phyloP scores from a whole-genome alignment of 2,329 filamentous ascomycete genomes.

The Trichoderma sp. region DNA sequence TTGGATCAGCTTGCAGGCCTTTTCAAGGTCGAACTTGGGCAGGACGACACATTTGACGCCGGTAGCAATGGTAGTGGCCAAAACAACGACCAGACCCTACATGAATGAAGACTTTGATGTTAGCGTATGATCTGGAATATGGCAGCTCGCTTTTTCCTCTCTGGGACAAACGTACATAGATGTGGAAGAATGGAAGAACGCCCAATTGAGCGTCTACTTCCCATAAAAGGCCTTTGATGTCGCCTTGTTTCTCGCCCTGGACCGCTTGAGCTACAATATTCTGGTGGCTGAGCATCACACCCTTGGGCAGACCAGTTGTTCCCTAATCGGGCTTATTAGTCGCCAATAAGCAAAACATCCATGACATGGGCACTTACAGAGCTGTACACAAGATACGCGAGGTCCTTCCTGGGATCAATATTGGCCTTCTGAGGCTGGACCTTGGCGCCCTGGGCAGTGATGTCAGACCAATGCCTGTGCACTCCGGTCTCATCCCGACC shows the following conservation, averaged over 20 bases:
- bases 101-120: background rate
- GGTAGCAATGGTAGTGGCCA: conserved; percentile 42
- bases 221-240: conserved; percentile 50
- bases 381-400: conserved; percentile 83
- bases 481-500: conserved; percentile 54
- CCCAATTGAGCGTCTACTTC: conserved; percentile 71
- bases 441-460: conserved; percentile 57
- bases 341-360: background rate
- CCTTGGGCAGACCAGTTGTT: conserved; percentile 88
- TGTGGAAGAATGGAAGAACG: conserved; percentile 86
- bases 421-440: conserved; percentile 54
- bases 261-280: conserved; percentile 77
- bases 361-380: conserved; percentile 41
- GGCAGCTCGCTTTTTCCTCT: background rate
- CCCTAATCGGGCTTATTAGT: conserved; percentile 42
- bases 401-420: conserved; percentile 65
- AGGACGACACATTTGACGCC: conserved; percentile 71
- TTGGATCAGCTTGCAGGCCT: conserved; percentile 74
- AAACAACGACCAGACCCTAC: conserved; percentile 34
- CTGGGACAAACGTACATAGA: conserved; percentile 61
- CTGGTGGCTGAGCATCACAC: conserved; percentile 78
- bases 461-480: conserved; percentile 69
- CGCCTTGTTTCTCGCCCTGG: conserved; percentile 52
- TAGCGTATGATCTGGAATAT: background rate
- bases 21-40: conserved; percentile 74